Base-by-base conservation (phyloP, 2,329 filamentous ascomycete species). In the Xylariaceae sp. region DNA sequence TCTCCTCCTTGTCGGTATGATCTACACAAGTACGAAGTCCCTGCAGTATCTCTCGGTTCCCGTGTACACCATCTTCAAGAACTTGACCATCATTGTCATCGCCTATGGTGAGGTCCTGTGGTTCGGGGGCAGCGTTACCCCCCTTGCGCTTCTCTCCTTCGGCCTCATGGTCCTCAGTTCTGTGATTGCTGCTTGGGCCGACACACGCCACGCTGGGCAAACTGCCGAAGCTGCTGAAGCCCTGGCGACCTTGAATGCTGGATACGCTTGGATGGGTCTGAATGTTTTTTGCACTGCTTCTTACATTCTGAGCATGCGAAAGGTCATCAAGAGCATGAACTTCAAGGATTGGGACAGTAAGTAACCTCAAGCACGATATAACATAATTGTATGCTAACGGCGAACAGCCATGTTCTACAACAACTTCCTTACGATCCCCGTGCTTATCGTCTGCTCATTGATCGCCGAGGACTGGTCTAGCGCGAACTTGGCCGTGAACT, bases 41-140 rank as follows among this genome's bases (percentile, higher is more conserved):
- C 87, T 99, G 41, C 92, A 97, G 77, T 98, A 88, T 77, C 89
- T 99, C 60, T 97, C 93, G 28, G 96, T 99, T 53, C 95, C 95
- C 21, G 95, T 99, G 23, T 99, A 99, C 79, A 99, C 95, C 53
- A 99, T 99, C 74, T 99, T 99, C 85, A 99, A 99, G 85, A 99
- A 99, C 79, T 78, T 99, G 80, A 98, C 95, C 60, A 99, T 96
- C 75, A 98, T 99, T 70, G 87, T 98, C 64, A 99, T 98, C 71
- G 95, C 95, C 53, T 99, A 99, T 67, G 95, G 95, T 67, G 95
- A 99, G 78, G 94, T 99, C 26, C 84, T 99, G 50, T 98, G 94
- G 93, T 99, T 99, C 67, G 95, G 95, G 61, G 94, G 94, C 71
- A 92, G 87, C 45, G 94, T 99, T 58, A 93, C 90, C 14, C 85